Base-by-base conservation (phyloP, 495 filamentous ascomycete species). In the Aspergillus asperescens region DNA sequence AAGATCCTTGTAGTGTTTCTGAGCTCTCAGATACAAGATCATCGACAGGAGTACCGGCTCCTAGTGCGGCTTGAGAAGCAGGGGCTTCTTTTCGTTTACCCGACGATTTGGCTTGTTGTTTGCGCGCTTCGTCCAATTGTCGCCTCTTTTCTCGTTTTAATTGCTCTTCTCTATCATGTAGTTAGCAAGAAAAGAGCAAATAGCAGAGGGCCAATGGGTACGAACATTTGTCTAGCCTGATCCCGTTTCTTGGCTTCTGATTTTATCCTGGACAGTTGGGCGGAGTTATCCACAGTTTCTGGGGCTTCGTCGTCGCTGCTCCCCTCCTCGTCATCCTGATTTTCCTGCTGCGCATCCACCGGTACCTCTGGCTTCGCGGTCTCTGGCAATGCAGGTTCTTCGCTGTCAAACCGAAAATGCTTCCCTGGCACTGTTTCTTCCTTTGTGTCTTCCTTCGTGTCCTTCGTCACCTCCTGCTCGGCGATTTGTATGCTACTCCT, bases 241-340 rank as follows among this genome's bases (percentile, higher is more conserved):
- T 73, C 69, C 56, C 66, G 64, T 56, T 68, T 72, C 60, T 69
- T 70, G n/a, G 71, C 67, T 40, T 73, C 68, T 23, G 60, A 61
- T 50, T 67, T 74, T 8, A 74, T 66, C 47, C 65, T 68, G 31
- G 67, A 55, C 23, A 74, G 54, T 49, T 73, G 65, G 0, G 73
- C 63, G 24, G 73, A 72, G 51, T 77, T 77, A 20, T 73, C 62
- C 22, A 80, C 67, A 13, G 66, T 59, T 60, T 82, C 79, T 5
- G 78, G 78, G 15, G 77, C 79, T 24, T 78, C 74, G 56, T 81
- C 62, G 48, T 63, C 66, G 46, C 62, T 61, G 23, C 67, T 65
- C 10, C 74, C 68, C n/a, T 50, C 48, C 13, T 58, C 51, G 6
- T 64, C 62, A 5, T 66, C 54, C 0, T 68, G 50, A n/a, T n/a